Evolutionary conservation across 768 basidiomycete genomes (phyloP).

Genomic region (Calocera cornea): DNA sequence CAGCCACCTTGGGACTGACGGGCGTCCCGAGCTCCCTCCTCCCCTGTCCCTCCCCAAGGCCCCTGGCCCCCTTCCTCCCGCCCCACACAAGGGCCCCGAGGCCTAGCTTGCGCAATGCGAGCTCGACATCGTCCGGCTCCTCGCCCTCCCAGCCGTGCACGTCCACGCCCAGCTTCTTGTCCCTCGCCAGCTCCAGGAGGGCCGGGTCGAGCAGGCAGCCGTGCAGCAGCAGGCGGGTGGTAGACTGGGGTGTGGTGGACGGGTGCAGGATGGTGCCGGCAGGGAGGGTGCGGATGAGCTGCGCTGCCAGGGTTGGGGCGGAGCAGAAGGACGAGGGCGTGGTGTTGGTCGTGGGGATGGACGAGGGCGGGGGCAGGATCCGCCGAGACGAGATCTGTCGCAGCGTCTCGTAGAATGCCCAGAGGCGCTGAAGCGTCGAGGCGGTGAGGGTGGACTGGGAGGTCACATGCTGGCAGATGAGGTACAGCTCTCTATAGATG

Average conservation of each 20-base stretch:
- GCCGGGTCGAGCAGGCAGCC: not conserved
- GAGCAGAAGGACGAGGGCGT: not conserved
- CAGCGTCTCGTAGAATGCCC: not conserved
- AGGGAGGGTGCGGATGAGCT: not conserved
- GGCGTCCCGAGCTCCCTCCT: not conserved
- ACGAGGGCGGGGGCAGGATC: not conserved
- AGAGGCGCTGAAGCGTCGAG: not conserved
- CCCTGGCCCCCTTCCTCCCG: not conserved
- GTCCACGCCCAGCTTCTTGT: not conserved
- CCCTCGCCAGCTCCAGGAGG: not conserved
- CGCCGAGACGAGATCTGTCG: not conserved
- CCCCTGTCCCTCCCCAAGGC: not conserved
- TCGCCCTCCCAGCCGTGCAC: not conserved
- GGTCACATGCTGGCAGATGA: not conserved
- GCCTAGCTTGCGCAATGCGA: not conserved
- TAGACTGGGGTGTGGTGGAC: not conserved
- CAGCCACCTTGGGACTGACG: not conserved
- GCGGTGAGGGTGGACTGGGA: not conserved
- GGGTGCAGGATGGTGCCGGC: not conserved
- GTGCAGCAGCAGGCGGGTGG: not conserved
- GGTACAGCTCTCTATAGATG: not conserved
- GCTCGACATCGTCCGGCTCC: not conserved
- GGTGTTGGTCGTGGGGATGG: not conserved
- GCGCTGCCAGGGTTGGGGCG: no score
- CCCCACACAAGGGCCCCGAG: not conserved